Base-by-base conservation (phyloP, 148 eudicot species). In the Bassia scoparia region DNA sequence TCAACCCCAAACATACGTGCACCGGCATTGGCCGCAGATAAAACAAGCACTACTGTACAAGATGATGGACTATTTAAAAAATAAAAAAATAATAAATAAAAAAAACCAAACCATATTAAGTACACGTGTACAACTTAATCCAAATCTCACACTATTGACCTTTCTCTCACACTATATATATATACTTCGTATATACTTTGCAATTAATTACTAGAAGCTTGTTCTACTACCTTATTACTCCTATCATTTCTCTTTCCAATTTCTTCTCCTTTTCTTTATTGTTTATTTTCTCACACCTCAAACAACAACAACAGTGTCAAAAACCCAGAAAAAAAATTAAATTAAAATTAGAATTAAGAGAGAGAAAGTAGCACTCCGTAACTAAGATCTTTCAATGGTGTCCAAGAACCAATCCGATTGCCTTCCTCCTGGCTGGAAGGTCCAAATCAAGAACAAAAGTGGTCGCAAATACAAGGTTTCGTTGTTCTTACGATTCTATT, bases 361-460 rank as follows among this genome's bases (percentile, higher is more conserved):
- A 69, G 60, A 50, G 61, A 76, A 48, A 68, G 38, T 15, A 23
- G 54, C 59, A 50, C 16, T 10, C 5, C 53, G 46, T 5, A 74
- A 27, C 2, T 24, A 74, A 74, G 60, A 58, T 75, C 76, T 16
- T 33, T 23, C 50, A 62, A 83, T 83, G 90, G 77, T 75, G 43
- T 69, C 84, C 24, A 81, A 67, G 34, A 69, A 54, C 49, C 48
- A 77, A 67, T 71, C 78, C 33, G 87, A 74, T 31, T 78, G 84
- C 76, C 87, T 74, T 21, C 91, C 89, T 48, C 49, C 84, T 61
- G 91, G 84, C 24, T 88, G 89, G 91, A 84, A 71, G 69, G 58
- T 81, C 71, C 74, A 77, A 48, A 50, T 78, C 53, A 75, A 80
- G 75, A 59, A 54, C 41, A 76, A 64, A 33, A 67, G 75, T 66